phyloP scores from a whole-genome alignment of 176 grass and related monocot species.

The bread wheat (Triticum aestivum) region IWGSC_CS_RefSeq_v2.1 NC_057795.1:471851229-471851728 shows the following conservation, averaged over 20 bases:
- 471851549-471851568: slow-evolving; percentile 66
- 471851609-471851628: slow-evolving; percentile 21
- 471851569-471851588: slow-evolving; percentile 45
- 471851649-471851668: slow-evolving; percentile 22
- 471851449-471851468: slow-evolving; percentile 48
- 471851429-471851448: slow-evolving; percentile 89
- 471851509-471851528: slow-evolving; percentile 42
- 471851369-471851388: slow-evolving; percentile 58
- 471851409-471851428: slow-evolving; percentile 80
- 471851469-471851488: slow-evolving; percentile 84
- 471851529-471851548: slow-evolving; percentile 81
- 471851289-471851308: slow-evolving; percentile 61
- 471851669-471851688: background rate
- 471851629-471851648: slow-evolving; percentile 32
- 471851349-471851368: slow-evolving; percentile 84
- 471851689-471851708: background rate
- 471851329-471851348: slow-evolving; percentile 75
- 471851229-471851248: slow-evolving; percentile 72
- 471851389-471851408: slow-evolving; percentile 69
- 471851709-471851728: background rate
- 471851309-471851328: slow-evolving; percentile 73
- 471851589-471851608: slow-evolving; percentile 50
- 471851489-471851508: slow-evolving; percentile 66
- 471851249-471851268: slow-evolving; percentile 72
- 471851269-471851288: slow-evolving; percentile 53